Percentiles rank a stretch among this genome's conserved stretches.
phyloP scores from a whole-genome alignment of 2,329 filamentous ascomycete species.

The Diaporthe amygdali region DNA sequence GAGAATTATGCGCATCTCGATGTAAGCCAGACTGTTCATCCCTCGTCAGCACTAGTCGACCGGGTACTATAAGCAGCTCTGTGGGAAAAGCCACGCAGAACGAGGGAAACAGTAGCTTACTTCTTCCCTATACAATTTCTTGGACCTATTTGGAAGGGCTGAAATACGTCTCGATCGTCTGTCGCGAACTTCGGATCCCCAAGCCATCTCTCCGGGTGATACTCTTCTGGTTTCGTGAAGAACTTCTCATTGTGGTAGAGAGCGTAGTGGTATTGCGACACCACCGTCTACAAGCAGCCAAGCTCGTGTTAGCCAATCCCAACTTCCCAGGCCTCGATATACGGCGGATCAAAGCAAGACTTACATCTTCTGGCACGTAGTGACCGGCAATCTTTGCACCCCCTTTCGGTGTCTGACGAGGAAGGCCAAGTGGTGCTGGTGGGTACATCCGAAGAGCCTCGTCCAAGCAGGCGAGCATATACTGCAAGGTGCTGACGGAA shows the following conservation, averaged over 20 bases:
- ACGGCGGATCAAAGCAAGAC: neutral
- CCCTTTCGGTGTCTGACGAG: slow-evolving; percentile 17
- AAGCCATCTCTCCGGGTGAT: slow-evolving; percentile 42
- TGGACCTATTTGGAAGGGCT: slow-evolving; percentile 38
- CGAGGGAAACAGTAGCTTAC: slow-evolving; percentile 26
- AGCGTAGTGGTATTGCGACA: slow-evolving; percentile 37
- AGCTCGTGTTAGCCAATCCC: neutral
- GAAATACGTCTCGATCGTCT: slow-evolving; percentile 25
- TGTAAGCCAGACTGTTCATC: slow-evolving; percentile 37
- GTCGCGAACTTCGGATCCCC: slow-evolving; percentile 20
- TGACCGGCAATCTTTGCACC: slow-evolving; percentile 20
- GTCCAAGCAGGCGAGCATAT: slow-evolving; percentile 42
- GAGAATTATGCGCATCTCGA: slow-evolving; percentile 42
- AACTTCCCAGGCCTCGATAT: neutral
- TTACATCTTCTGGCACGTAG: slow-evolving; percentile 22
- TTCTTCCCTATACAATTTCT: slow-evolving; percentile 39
- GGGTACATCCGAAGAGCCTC: slow-evolving; percentile 45
- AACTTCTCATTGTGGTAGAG: slow-evolving; percentile 35
- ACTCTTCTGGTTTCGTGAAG: slow-evolving; percentile 38
- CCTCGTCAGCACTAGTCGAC: slow-evolving; percentile 14
- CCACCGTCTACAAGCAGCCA: slow-evolving; percentile 31
- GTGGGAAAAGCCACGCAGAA: too few species aligned
- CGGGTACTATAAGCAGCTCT: neutral
- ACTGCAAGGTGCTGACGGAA: slow-evolving; percentile 34
- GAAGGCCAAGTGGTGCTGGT: slow-evolving; percentile 23